These are phyloP conservation scores for Boletus reticulatus DNA, from an alignment of 768 basidiomycete genomes.

Conservation along the genomic window DNA sequence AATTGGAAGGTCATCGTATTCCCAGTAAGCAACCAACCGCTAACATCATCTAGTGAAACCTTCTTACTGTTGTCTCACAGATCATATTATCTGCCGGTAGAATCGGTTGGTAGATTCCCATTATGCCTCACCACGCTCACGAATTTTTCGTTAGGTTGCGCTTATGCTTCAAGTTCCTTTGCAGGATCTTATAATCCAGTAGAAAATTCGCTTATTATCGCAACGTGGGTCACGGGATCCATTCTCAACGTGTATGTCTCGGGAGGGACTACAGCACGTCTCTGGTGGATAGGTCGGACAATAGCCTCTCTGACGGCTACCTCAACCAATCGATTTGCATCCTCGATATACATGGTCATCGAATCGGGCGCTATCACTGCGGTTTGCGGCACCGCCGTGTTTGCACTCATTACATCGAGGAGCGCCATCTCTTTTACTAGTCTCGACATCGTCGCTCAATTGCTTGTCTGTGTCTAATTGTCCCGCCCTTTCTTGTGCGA, in stretches of 20 bases:
- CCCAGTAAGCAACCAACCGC: background rate
- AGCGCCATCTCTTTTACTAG: background rate
- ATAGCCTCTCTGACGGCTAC: background rate
- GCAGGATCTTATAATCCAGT: background rate
- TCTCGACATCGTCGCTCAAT: background rate
- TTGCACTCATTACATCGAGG: background rate
- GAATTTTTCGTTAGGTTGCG: background rate
- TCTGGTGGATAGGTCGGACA: background rate
- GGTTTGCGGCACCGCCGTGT: background rate
- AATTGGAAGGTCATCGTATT: background rate
- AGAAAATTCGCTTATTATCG: background rate
- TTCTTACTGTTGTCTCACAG: background rate
- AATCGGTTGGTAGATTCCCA: background rate
- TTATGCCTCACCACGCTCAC: background rate
- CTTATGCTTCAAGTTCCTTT: no score
- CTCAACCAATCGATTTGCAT: background rate
- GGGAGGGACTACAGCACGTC: background rate
- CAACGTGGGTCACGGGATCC: background rate
- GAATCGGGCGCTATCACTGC: background rate
- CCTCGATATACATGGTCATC: background rate
- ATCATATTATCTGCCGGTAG: background rate
- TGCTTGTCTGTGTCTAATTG: background rate
- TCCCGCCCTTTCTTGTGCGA: background rate
- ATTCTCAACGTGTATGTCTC: background rate
- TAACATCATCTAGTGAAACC: background rate